These are phyloP conservation scores for Metschnikowia baotianmanensis DNA, from an alignment of 805 yeast genomes.

Conservation along the genomic window DNA sequence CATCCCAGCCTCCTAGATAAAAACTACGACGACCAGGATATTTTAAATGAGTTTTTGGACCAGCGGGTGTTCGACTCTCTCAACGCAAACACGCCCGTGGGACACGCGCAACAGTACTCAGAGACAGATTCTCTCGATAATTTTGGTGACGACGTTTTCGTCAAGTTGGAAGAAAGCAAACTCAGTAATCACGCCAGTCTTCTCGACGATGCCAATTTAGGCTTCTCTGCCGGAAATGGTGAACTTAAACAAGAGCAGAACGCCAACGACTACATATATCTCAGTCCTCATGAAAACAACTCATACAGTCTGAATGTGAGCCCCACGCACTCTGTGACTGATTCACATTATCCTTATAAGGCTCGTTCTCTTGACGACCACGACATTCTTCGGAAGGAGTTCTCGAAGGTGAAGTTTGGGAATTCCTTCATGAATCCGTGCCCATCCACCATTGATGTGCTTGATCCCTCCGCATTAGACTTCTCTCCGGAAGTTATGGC, in stretches of 20 bases:
- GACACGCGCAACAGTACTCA: slow-evolving; percentile 1
- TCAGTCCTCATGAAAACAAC: slow-evolving; percentile 19
- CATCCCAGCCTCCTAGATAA: slow-evolving; percentile 22
- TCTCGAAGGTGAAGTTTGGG: slow-evolving; percentile 56
- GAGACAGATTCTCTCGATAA: slow-evolving; percentile 4
- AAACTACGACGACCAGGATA: slow-evolving; percentile 41
- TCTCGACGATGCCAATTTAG: slow-evolving; percentile 6
- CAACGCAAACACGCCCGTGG: slow-evolving; percentile 21
- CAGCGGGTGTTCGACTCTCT: slow-evolving; percentile 46
- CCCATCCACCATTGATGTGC: slow-evolving; percentile 30
- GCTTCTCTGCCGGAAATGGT: background rate
- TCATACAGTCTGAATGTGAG: slow-evolving; percentile 21
- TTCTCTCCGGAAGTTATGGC: slow-evolving; percentile 36
- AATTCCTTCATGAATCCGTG: slow-evolving; percentile 37
- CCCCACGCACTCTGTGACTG: slow-evolving; percentile 15
- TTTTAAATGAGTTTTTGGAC: slow-evolving; percentile 56
- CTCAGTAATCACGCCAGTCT: slow-evolving; percentile 3
- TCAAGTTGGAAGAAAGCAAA: slow-evolving; percentile 7
- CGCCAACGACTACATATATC: slow-evolving; percentile 22
- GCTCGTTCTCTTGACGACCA: slow-evolving; percentile 26
- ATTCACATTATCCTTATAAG: slow-evolving; percentile 14
- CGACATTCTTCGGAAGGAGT: slow-evolving; percentile 47
- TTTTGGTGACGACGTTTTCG: slow-evolving; percentile 8
- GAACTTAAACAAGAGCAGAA: background rate
- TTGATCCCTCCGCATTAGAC: slow-evolving; percentile 35